Evolutionary conservation across 345 rosid genomes (phyloP).

Genomic region (Brassica carinata): DNA sequence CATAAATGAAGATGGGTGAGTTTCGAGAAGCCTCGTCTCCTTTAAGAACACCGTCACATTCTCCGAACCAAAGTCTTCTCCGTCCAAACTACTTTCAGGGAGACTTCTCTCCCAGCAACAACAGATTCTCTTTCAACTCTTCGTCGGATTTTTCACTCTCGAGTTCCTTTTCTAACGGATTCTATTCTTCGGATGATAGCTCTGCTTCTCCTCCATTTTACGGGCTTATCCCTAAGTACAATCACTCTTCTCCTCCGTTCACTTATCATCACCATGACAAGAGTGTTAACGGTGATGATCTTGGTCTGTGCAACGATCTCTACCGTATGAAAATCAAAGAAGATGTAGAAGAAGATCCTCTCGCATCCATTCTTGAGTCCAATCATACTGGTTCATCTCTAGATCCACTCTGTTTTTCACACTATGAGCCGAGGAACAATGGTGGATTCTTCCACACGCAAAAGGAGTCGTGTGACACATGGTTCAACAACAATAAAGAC

Average conservation of each 20-base stretch:
- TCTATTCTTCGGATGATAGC: slow-evolving; percentile 42
- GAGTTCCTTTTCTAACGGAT: slow-evolving; percentile 46
- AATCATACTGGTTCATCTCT: neutral
- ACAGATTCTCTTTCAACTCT: slow-evolving; percentile 44
- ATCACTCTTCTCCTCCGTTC: neutral
- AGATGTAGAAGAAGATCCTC: neutral
- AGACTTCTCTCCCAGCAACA: slow-evolving; percentile 33
- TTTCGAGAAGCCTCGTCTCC: slow-evolving; percentile 22
- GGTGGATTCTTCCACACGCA: neutral
- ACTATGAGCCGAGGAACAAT: slow-evolving; percentile 11
- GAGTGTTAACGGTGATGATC: slow-evolving; percentile 9
- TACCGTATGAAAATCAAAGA: slow-evolving; percentile 28
- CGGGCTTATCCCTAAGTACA: neutral
- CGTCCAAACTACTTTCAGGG: slow-evolving; percentile 24
- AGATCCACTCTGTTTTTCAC: slow-evolving; percentile 10
- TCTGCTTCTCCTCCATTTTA: slow-evolving; percentile 42
- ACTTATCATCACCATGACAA: slow-evolving; percentile 9
- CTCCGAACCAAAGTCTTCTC: slow-evolving; percentile 5
- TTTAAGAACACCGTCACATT: slow-evolving; percentile 16
- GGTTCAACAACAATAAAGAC: slow-evolving; percentile 11
- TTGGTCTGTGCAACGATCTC: slow-evolving; percentile 35
- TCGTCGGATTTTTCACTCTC: slow-evolving; percentile 45
- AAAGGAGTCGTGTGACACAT: slow-evolving; percentile 7
- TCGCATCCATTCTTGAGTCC: slow-evolving; percentile 17
- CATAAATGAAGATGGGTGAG: slow-evolving; percentile 29